Conservation (phyloP, 2,329 filamentous ascomycete species). For the Hypoxylon sp. region DNA sequence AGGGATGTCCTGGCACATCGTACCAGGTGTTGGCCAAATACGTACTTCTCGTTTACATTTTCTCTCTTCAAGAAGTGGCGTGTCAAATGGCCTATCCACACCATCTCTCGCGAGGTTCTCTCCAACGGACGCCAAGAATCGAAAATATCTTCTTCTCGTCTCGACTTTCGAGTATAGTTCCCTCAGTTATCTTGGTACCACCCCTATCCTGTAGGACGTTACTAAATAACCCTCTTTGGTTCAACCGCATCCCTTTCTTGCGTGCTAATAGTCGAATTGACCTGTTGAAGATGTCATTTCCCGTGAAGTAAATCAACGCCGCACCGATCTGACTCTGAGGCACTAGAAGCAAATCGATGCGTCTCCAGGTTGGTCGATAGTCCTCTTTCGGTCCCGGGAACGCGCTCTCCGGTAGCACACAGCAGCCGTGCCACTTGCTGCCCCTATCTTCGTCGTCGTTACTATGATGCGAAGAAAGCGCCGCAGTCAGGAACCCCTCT, state of each 20-base stretch:
- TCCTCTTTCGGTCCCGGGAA: constrained; percentile 38
- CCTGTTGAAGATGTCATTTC: constrained; percentile 93
- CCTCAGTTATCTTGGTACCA: constrained; percentile 69
- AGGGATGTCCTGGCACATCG: neutral
- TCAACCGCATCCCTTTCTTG: constrained; percentile 83
- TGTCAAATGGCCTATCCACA: constrained; percentile 53
- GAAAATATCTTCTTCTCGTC: constrained; percentile 85
- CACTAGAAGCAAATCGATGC: constrained; percentile 86
- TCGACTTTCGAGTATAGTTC: constrained; percentile 74
- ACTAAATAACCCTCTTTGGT: constrained; percentile 81
- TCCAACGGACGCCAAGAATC: constrained; percentile 82
- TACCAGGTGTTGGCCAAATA: neutral
- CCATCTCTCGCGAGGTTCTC: constrained; percentile 77
- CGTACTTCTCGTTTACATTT: neutral
- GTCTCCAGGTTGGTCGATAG: constrained; percentile 70
- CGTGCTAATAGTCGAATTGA: constrained; percentile 82
- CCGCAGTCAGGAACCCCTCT: constrained; percentile 71
- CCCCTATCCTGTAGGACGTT: constrained; percentile 69
- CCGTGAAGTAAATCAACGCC: constrained; percentile 92
- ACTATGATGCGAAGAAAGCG: constrained; percentile 65
- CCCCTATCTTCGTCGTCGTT: constrained; percentile 58
- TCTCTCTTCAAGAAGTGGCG: neutral
- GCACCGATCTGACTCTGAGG: constrained; percentile 82
- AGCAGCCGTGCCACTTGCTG: constrained; percentile 90
- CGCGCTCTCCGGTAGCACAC: constrained; percentile 64